These are phyloP conservation scores for Viridothelium virens DNA, from an alignment of 495 filamentous ascomycete species.

Conservation along the genomic window DNA sequence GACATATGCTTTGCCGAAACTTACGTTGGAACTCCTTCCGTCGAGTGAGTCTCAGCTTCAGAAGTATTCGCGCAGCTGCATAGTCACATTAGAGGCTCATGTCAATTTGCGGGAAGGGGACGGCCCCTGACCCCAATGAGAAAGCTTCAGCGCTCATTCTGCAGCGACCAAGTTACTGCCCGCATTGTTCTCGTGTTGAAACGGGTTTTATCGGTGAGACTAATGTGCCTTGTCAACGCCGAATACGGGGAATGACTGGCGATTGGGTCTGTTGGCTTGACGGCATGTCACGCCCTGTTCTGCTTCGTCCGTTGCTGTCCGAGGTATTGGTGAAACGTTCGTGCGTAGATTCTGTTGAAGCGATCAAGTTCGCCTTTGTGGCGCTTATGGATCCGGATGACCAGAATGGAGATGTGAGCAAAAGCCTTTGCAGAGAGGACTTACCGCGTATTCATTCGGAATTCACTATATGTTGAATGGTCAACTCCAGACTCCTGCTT, in stretches of 20 bases:
- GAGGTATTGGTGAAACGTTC: background rate
- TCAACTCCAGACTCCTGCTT: background rate
- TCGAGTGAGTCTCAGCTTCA: background rate
- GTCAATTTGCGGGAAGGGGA: background rate
- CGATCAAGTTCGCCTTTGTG: background rate
- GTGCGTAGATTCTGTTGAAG: background rate
- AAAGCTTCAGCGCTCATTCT: background rate
- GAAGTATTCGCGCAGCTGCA: background rate
- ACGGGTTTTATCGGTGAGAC: background rate
- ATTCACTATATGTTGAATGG: background rate
- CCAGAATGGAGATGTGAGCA: background rate
- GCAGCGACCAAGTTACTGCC: background rate
- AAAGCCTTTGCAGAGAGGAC: background rate
- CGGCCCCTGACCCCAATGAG: background rate
- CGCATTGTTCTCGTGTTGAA: background rate
- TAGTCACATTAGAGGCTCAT: background rate
- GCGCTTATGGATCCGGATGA: background rate
- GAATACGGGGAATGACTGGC: background rate
- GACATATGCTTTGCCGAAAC: background rate
- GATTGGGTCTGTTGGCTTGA: slow-evolving; percentile 1
- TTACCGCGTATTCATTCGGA: background rate
- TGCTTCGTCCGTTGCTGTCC: background rate
- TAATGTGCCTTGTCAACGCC: background rate
- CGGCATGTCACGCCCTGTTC: background rate
- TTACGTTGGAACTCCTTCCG: background rate